A percentile compares a stretch with the other conserved stretches of the same genome.
These are phyloP conservation scores for Emmonsiellopsis sp. DNA, from an alignment of 2,329 filamentous ascomycete species.

Conservation along the genomic window DNA sequence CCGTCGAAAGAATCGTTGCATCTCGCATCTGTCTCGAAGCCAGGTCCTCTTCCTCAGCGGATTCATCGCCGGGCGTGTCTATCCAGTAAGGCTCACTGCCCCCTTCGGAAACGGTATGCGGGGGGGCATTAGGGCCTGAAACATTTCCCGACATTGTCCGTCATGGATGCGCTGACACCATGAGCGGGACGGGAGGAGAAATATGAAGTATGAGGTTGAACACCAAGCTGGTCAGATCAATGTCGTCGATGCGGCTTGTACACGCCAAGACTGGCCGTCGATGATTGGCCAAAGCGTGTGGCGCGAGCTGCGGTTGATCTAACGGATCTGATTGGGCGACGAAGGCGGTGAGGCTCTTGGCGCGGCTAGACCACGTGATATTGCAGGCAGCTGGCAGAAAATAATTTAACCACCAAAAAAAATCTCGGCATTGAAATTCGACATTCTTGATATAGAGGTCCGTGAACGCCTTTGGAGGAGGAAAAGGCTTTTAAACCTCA, in stretches of 20 bases:
- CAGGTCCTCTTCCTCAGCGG: constrained; percentile 15
- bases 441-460: constrained; percentile 11
- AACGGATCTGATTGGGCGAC: background rate
- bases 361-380: constrained; percentile 13
- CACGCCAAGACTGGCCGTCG: background rate
- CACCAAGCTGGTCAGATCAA: background rate
- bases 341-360: constrained; percentile 3
- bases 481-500: constrained; percentile 10
- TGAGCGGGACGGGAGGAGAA: constrained; percentile 3
- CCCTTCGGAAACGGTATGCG: background rate
- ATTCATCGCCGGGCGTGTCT: constrained; percentile 10
- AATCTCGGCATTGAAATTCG: constrained; percentile 4
- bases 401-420: constrained; percentile 6
- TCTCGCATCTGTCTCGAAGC: constrained; percentile 15
- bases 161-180: constrained; percentile 6
- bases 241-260: background rate
- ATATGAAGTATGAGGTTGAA: background rate
- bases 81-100: background rate
- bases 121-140: constrained; percentile 3
- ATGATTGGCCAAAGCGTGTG: constrained; percentile 16
- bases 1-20: constrained; percentile 15
- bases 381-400: constrained; percentile 20
- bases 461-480: constrained; percentile 13
- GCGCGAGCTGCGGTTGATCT: constrained; percentile 14
- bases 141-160: constrained; percentile 12